Evolutionary conservation across 1,284 basidiomycete genomes (phyloP).

Genomic region (Trichosporon coremiiforme): DNA sequence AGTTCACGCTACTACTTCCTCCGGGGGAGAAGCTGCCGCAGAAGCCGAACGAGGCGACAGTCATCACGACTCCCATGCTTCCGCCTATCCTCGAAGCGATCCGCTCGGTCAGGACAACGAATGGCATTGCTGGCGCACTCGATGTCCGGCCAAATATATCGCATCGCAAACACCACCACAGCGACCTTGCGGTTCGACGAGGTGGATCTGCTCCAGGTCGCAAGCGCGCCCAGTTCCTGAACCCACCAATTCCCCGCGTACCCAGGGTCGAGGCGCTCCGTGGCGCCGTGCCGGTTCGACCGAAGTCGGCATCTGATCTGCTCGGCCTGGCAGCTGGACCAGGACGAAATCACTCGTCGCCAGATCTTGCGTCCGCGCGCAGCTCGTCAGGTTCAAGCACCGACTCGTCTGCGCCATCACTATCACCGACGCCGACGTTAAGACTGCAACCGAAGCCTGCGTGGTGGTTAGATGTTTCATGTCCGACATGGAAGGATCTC

Average conservation of each 20-base stretch:
- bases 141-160: background rate
- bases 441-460: conserved; percentile 22
- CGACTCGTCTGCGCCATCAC: background rate
- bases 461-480: conserved; percentile 93
- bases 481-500: conserved; percentile 88
- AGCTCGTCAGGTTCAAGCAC: background rate
- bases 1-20: conserved; percentile 62
- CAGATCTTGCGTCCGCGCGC: conserved; percentile 7
- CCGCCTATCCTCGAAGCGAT: conserved; percentile 64
- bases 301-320: conserved; percentile 53
- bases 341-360: background rate
- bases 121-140: conserved; percentile 18
- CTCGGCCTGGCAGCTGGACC: conserved; percentile 40
- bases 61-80: conserved; percentile 65
- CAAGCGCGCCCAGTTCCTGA: conserved; percentile 32
- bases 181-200: conserved; percentile 32
- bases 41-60: conserved; percentile 38
- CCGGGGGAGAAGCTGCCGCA: conserved; percentile 39
- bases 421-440: conserved; percentile 1
- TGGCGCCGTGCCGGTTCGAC: conserved; percentile 36
- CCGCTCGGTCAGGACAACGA: conserved; percentile 58
- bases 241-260: conserved; percentile 40
- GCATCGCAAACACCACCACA: background rate
- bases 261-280: conserved; percentile 41
- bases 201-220: conserved; percentile 40